These are phyloP conservation scores for Dovyalis caffra DNA, from an alignment of 345 rosid genomes.

Conservation along the genomic window DNA sequence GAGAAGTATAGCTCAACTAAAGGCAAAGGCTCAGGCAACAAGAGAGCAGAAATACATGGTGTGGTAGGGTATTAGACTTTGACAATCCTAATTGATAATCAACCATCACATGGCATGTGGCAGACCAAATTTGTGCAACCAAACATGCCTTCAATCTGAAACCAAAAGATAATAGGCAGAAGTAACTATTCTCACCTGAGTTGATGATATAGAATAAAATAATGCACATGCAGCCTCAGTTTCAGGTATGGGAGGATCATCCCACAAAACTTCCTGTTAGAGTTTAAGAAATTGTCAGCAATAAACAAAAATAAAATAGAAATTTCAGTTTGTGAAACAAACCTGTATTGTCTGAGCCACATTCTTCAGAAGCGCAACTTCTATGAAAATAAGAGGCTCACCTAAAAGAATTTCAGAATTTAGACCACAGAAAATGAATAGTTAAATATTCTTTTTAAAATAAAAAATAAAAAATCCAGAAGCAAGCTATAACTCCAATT, in stretches of 20 bases:
- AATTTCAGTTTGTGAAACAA: conserved; percentile 10
- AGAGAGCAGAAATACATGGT: not conserved
- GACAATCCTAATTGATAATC: not conserved
- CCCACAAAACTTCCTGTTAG: conserved; percentile 92
- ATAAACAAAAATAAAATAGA: conserved; percentile 8
- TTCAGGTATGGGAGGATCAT: conserved; percentile 82
- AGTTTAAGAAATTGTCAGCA: not conserved
- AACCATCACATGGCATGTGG: not conserved
- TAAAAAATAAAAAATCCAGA: not conserved
- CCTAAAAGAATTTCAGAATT: conserved; percentile 41
- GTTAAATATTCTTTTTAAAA: not conserved
- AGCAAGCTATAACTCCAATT: not conserved
- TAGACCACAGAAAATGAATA: not conserved
- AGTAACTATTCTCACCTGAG: conserved; percentile 53
- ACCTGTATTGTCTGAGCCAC: conserved; percentile 87
- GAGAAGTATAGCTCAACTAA: not conserved
- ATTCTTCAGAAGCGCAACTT: conserved; percentile 84
- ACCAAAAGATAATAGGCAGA: not conserved
- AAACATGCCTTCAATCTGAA: not conserved
- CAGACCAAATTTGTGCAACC: not conserved
- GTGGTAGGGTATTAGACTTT: not conserved
- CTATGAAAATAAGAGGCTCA: conserved; percentile 95
- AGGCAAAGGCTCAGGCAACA: not conserved
- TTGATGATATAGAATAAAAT: conserved; percentile 96
- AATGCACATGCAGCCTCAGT: conserved; percentile 74